A percentile compares a stretch with the other conserved stretches of the same genome.
These are phyloP conservation scores for Jackrogersella multiformis DNA, from an alignment of 495 filamentous ascomycete genomes.

Conservation along the genomic window DNA sequence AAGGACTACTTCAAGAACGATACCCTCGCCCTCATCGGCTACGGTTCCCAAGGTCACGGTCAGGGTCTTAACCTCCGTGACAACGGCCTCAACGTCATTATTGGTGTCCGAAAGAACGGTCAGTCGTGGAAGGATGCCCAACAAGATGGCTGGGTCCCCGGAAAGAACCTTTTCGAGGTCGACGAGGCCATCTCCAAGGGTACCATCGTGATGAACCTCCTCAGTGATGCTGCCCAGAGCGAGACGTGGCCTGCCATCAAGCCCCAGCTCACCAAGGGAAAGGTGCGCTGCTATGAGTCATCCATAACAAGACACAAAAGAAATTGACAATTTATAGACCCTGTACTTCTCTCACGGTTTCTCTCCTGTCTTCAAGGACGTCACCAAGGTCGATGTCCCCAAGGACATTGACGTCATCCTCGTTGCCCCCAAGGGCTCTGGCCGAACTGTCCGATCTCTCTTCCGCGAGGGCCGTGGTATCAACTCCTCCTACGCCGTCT, in stretches of 20 bases:
- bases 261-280: slow-evolving; percentile 97
- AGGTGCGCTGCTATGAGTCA: slow-evolving; percentile 62
- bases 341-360: slow-evolving; percentile 99
- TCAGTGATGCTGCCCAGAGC: slow-evolving; percentile 94
- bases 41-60: slow-evolving; percentile 97
- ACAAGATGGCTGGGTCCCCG: slow-evolving; percentile 97
- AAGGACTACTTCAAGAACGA: slow-evolving; percentile 99
- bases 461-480: slow-evolving; percentile 98
- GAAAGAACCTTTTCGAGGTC: slow-evolving; percentile 97
- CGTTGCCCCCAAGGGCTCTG: slow-evolving; percentile 97
- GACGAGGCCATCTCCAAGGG: slow-evolving; percentile 93
- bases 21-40: slow-evolving; percentile 97
- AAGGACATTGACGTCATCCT: slow-evolving; percentile 97
- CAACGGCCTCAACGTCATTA: slow-evolving; percentile 98
- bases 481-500: slow-evolving; percentile 99
- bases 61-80: slow-evolving; percentile 99
- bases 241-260: slow-evolving; percentile 99
- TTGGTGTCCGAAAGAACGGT: slow-evolving; percentile 98
- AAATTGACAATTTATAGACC: slow-evolving; percentile 64
- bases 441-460: slow-evolving; percentile 95
- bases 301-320: slow-evolving; percentile 12
- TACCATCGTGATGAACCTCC: slow-evolving; percentile 98
- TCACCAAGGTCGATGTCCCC: slow-evolving; percentile 98
- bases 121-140: slow-evolving; percentile 97
- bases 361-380: slow-evolving; percentile 99